Base-by-base conservation (phyloP, 805 yeast genomes). In the Barnettozyma salicaria region DNA sequence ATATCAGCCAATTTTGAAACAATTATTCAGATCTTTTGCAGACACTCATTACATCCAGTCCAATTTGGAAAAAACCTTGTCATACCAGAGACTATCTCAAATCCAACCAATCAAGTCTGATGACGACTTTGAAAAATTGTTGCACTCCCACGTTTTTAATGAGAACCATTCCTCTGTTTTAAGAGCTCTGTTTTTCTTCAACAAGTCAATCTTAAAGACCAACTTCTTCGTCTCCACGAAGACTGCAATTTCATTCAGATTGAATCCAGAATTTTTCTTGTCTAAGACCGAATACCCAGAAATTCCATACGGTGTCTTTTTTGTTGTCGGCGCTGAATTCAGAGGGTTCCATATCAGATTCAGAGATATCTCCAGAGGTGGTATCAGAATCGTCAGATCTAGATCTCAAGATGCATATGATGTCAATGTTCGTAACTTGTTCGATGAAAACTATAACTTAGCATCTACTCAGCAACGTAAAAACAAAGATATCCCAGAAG, bases 401-500 rank as follows among this genome's bases (percentile, higher is more conserved):
- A 76, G 92, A 57, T 81, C 86, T 31, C 65, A 67, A 41, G 97
- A 92, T 63, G 88, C 87, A 34, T 92, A 87, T 61, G 75, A 80
- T 34, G 76, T 78, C 54, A 90, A 92, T 56, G 80, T 81, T 47
- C 78, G 95, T 50, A 84, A 85, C 52, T 73, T 90, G 64, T 88
- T 90, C 60, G 97, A 92, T 61, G 98, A 90, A 64, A 90, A 92
- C 65, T 90, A 92, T 65, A 89, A 89, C 59, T 74, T 90, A 61
- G 97, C 98, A 27, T 76, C 80, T 39, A 90, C 98, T 30, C 98
- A 90, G 65, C 98, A 92, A 67, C 75, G 90, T 49, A 90, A 90
- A 65, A 92, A 90, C 67, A 90, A 90, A 68, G 98, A 90, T 67
- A 92, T 90, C 42, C 97, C 98, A 33, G 98, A 90, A 70, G 97